Percentiles rank a stretch among this genome's conserved stretches.
Conservation (phyloP, 2,329 filamentous ascomycete species). For the Monascus ruber region DNA sequence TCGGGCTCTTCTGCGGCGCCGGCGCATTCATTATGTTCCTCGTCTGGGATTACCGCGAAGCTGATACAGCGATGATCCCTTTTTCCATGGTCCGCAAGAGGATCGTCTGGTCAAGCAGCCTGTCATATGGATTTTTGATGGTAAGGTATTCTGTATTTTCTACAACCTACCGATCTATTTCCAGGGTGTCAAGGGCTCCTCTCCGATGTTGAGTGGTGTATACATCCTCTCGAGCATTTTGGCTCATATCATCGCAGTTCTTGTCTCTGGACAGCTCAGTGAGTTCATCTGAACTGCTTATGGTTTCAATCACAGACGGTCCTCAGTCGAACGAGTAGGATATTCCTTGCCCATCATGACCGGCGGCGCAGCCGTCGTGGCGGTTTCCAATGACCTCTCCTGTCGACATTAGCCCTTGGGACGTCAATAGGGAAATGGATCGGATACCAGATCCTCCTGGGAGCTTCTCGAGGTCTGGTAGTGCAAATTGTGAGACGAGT, state of each 20-base stretch:
- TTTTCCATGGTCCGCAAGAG: slow-evolving; percentile 19
- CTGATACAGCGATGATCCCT: slow-evolving; percentile 29
- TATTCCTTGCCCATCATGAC: slow-evolving; percentile 25
- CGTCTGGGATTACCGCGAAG: slow-evolving; percentile 23
- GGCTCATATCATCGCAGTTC: slow-evolving; percentile 6
- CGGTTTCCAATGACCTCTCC: slow-evolving; percentile 23
- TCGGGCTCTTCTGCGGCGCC: slow-evolving; percentile 23
- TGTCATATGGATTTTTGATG: slow-evolving; percentile 15
- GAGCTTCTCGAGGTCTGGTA: too few relatives aligned
- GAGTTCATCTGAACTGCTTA: background rate
- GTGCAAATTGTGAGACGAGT: slow-evolving; percentile 23
- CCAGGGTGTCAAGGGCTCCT: slow-evolving; percentile 26
- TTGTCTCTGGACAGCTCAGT: slow-evolving; percentile 6
- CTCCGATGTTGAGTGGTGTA: slow-evolving; percentile 28
- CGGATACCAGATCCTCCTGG: too few relatives aligned
- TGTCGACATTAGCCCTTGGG: slow-evolving; percentile 15
- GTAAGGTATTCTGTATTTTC: slow-evolving; percentile 12
- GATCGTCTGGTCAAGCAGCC: slow-evolving; percentile 18
- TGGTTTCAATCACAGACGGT: background rate
- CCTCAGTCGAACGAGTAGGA: slow-evolving; percentile 15
- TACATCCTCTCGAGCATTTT: slow-evolving; percentile 27
- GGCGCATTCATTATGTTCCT: slow-evolving; percentile 20
- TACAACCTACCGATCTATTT: slow-evolving; percentile 32
- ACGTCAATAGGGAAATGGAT: slow-evolving; percentile 10
- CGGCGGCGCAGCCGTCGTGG: slow-evolving; percentile 13